A percentile compares a stretch with the other conserved stretches of the same genome.
phyloP scores from a whole-genome alignment of 1,284 basidiomycete genomes.

The Marasmius oreades region DNA sequence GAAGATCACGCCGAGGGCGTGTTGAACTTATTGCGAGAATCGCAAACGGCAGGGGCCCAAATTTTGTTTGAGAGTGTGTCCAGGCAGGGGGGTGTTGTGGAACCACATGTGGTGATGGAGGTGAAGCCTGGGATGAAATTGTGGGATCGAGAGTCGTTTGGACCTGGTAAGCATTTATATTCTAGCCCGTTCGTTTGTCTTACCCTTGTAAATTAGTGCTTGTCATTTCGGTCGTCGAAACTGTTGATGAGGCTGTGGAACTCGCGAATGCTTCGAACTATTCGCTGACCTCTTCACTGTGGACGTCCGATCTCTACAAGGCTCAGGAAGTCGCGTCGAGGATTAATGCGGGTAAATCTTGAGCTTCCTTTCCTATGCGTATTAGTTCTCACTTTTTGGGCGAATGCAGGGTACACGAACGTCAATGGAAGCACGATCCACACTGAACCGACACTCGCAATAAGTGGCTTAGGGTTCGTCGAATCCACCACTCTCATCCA shows the following conservation, averaged over 20 bases:
- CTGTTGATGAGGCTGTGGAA: constrained; percentile 49
- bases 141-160: constrained; percentile 58
- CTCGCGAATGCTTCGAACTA: constrained; percentile 55
- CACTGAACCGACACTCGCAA: constrained; percentile 26
- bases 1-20: constrained; percentile 48
- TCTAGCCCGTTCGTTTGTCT: constrained; percentile 21
- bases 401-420: constrained; percentile 34
- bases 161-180: constrained; percentile 43
- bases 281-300: constrained; percentile 49
- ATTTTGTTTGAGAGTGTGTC: constrained; percentile 44
- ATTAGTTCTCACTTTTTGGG: not conserved
- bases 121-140: constrained; percentile 48
- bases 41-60: constrained; percentile 47
- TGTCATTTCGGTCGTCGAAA: constrained; percentile 45
- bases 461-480: constrained; percentile 32
- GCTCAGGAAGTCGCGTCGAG: constrained; percentile 47
- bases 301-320: constrained; percentile 46
- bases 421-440: constrained; percentile 39
- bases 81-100: constrained; percentile 41
- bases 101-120: constrained; percentile 50
- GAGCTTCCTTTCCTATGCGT: not conserved
- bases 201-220: constrained; percentile 37
- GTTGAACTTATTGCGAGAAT: constrained; percentile 46
- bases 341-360: constrained; percentile 43
- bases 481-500: no score